phyloP scores from a whole-genome alignment of 352 stramenopile species.

The Phytophthora brassicae region DNA sequence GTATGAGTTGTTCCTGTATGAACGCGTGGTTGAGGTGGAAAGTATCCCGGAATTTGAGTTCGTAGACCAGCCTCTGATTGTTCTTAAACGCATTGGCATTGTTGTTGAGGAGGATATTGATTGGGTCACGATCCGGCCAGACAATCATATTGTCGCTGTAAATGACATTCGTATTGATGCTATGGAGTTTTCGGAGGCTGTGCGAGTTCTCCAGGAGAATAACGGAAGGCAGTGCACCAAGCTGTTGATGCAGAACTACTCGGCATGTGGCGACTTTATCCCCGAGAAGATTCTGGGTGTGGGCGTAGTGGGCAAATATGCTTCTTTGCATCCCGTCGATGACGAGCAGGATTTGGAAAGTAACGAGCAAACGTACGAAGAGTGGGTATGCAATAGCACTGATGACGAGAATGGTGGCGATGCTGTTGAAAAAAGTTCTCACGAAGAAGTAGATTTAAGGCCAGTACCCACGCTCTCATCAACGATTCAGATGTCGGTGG shows the following conservation, averaged over 20 bases:
- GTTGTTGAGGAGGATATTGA: conserved; percentile 75
- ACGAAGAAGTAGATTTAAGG: conserved; percentile 12
- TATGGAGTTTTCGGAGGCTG: conserved; percentile 78
- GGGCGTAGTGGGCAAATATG: conserved; percentile 79
- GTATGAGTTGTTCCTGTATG: conserved; percentile 87
- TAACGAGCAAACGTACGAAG: conserved; percentile 57
- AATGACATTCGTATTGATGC: conserved; percentile 87
- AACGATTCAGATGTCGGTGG: conserved; percentile 13
- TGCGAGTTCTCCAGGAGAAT: conserved; percentile 83
- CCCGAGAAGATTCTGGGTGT: conserved; percentile 86
- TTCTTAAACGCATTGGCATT: conserved; percentile 86
- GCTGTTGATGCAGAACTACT: conserved; percentile 88
- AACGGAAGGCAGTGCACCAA: conserved; percentile 87
- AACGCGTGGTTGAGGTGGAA: conserved; percentile 87
- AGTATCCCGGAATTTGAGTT: conserved; percentile 88
- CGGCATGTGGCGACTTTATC: conserved; percentile 84
- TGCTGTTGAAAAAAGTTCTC: background rate
- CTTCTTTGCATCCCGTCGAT: conserved; percentile 68
- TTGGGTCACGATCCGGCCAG: conserved; percentile 72
- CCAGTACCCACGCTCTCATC: conserved; percentile 22
- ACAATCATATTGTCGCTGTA: conserved; percentile 88
- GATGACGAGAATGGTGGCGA: conserved; percentile 26
- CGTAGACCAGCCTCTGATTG: conserved; percentile 83
- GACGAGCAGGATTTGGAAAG: conserved; percentile 35
- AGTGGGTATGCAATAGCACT: conserved; percentile 54